Evolutionary conservation across 106 monocot genomes (phyloP).

Genomic region (Apostasia ramifera): DNA sequence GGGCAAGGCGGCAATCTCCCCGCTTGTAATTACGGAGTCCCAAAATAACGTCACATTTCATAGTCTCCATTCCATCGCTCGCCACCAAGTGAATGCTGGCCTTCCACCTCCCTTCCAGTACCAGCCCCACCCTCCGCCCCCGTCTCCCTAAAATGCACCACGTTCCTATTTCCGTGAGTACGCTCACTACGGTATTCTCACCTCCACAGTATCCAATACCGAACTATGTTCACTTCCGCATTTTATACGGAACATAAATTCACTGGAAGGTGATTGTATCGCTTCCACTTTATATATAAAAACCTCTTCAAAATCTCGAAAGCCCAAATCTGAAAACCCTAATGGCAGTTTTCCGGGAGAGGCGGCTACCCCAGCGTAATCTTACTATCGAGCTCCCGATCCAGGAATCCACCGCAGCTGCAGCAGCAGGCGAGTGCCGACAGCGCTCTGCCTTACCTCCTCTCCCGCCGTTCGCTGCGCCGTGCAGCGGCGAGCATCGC

Average conservation of each 20-base stretch:
- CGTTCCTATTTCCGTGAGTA: background rate
- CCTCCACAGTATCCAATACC: background rate
- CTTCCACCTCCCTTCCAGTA: constrained; percentile 5
- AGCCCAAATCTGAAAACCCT: background rate
- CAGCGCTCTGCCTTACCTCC: constrained; percentile 7
- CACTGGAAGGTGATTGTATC: constrained; percentile 1
- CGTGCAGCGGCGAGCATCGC: constrained; percentile 19
- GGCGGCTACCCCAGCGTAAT: constrained; percentile 15
- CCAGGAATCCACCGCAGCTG: background rate
- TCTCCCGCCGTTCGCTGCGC: constrained; percentile 1
- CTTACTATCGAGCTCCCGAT: constrained; percentile 30
- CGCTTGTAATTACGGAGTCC: too few relatives aligned
- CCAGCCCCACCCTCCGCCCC: background rate
- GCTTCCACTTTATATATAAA: constrained; percentile 1
- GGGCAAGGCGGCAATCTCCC: too few relatives aligned
- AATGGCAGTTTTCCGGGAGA: constrained; percentile 38
- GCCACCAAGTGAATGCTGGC: background rate
- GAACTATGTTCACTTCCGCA: too few relatives aligned
- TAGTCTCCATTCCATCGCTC: background rate
- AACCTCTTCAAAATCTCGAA: background rate
- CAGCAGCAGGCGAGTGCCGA: constrained; percentile 2
- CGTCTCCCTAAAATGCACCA: background rate
- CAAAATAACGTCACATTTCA: too few relatives aligned
- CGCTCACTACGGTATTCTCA: background rate
- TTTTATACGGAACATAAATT: too few relatives aligned